Evolutionary conservation across 2,329 filamentous ascomycete genomes (phyloP).

Genomic region (Colletotrichum liriopes): DNA sequence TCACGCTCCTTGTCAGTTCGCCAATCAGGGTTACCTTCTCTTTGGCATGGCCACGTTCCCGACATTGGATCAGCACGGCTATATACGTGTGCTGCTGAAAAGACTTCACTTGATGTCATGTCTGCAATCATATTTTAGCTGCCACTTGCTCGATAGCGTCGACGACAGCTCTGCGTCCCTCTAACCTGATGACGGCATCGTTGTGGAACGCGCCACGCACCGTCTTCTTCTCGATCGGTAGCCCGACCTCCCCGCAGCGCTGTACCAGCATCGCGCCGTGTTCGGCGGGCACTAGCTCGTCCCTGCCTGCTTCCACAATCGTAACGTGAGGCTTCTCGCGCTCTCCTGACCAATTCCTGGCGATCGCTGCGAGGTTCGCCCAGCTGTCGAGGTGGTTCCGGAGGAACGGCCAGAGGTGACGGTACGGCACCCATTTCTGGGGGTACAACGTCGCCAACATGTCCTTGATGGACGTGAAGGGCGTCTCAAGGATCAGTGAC

Average conservation of each 20-base stretch:
- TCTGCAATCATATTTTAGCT: constrained; percentile 6
- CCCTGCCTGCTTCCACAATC: constrained; percentile 70
- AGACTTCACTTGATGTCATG: constrained; percentile 36
- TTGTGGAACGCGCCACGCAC: constrained; percentile 70
- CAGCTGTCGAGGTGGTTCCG: constrained; percentile 74
- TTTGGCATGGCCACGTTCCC: neutral
- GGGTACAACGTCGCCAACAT: constrained; percentile 84
- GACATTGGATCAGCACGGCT: neutral
- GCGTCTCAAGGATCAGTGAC: constrained; percentile 80
- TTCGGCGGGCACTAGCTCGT: constrained; percentile 71
- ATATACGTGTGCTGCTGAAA: neutral
- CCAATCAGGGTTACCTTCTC: constrained; percentile 6
- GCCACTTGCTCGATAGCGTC: constrained; percentile 57
- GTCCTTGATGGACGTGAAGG: constrained; percentile 78
- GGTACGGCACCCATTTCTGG: constrained; percentile 85
- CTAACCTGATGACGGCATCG: constrained; percentile 65
- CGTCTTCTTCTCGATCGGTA: constrained; percentile 61
- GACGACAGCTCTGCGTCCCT: constrained; percentile 62
- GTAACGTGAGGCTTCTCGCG: constrained; percentile 28
- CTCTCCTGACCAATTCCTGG: constrained; percentile 45
- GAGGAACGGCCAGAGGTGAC: constrained; percentile 81
- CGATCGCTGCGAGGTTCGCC: constrained; percentile 64
- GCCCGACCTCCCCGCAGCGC: constrained; percentile 63
- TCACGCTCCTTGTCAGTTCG: constrained; percentile 6
- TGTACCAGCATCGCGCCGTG: constrained; percentile 64